These are phyloP conservation scores for Apiosordaria backusii DNA, from an alignment of 495 filamentous ascomycete genomes.

Conservation along the genomic window DNA sequence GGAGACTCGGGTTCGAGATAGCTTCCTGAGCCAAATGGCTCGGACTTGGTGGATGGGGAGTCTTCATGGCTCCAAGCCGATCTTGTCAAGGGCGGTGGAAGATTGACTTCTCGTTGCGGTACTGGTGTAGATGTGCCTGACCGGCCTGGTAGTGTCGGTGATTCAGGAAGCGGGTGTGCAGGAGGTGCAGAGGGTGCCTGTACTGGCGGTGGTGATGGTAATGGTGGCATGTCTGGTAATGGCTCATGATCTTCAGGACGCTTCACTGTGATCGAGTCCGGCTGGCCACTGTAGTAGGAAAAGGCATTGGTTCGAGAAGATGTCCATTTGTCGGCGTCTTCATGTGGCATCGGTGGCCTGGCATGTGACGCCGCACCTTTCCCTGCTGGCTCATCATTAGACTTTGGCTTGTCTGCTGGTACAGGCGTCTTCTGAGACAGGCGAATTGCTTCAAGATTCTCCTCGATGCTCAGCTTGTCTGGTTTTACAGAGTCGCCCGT, in stretches of 20 bases:
- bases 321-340: constrained; percentile 4
- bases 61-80: constrained; percentile 9
- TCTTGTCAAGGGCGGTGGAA: constrained; percentile 6
- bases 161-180: constrained; percentile 4
- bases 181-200: neutral
- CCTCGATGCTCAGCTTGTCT: neutral
- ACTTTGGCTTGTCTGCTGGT: neutral
- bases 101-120: constrained; percentile 3
- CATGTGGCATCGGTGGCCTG: neutral
- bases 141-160: constrained; percentile 3
- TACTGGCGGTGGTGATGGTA: neutral
- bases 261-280: neutral
- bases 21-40: constrained; percentile 3
- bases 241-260: constrained; percentile 9
- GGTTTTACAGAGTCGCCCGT: neutral
- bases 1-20: constrained; percentile 7
- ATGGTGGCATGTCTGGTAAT: neutral
- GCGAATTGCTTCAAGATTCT: neutral
- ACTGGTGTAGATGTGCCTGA: neutral
- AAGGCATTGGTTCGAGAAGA: constrained; percentile 7
- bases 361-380: neutral
- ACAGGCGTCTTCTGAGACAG: neutral
- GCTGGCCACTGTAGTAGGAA: constrained; percentile 1
- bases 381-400: neutral
- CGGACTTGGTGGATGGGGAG: constrained; percentile 20